Conservation (phyloP, 73 alveolate genomes). For the Symbiodinium natans region DNA sequence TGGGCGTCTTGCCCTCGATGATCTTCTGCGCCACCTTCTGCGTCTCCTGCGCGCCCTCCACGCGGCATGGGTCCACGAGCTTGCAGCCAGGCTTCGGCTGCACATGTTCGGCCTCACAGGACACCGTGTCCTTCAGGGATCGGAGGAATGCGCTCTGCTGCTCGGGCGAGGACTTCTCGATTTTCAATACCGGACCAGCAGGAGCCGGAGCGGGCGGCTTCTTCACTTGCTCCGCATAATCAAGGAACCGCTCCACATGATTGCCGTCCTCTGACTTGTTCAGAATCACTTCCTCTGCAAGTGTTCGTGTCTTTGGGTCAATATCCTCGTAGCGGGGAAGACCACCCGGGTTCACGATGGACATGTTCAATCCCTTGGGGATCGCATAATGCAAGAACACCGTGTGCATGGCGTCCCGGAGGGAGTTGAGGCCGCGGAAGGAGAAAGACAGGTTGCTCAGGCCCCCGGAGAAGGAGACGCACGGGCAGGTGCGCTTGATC, state of each 20-base stretch:
- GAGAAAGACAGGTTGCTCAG: constrained; percentile 97
- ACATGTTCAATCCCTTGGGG: constrained; percentile 97
- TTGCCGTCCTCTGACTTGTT: constrained; percentile 95
- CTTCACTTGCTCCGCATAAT: constrained; percentile 61
- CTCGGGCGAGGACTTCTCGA: constrained; percentile 50
- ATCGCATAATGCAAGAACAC: constrained; percentile 97
- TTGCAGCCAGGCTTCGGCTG: constrained; percentile 58
- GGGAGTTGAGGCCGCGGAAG: constrained; percentile 96
- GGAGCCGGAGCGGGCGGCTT: constrained; percentile 46
- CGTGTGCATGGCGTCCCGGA: constrained; percentile 97
- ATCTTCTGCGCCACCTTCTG: constrained; percentile 74
- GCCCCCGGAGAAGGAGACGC: constrained; percentile 96
- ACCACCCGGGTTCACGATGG: constrained; percentile 97
- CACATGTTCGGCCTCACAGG: constrained; percentile 66
- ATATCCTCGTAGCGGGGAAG: constrained; percentile 97
- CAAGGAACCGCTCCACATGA: constrained; percentile 95
- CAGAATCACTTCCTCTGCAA: constrained; percentile 95
- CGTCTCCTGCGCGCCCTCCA: constrained; percentile 57
- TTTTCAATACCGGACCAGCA: constrained; percentile 22
- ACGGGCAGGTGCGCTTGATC: constrained; percentile 94
- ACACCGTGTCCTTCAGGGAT: constrained; percentile 58
- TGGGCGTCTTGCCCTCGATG: constrained; percentile 80
- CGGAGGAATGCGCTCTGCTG: constrained; percentile 34
- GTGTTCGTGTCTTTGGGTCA: constrained; percentile 94
- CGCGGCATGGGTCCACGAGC: constrained; percentile 61